These are phyloP conservation scores for Lasiosphaeria miniovina DNA, from an alignment of 495 filamentous ascomycete species.

Conservation along the genomic window DNA sequence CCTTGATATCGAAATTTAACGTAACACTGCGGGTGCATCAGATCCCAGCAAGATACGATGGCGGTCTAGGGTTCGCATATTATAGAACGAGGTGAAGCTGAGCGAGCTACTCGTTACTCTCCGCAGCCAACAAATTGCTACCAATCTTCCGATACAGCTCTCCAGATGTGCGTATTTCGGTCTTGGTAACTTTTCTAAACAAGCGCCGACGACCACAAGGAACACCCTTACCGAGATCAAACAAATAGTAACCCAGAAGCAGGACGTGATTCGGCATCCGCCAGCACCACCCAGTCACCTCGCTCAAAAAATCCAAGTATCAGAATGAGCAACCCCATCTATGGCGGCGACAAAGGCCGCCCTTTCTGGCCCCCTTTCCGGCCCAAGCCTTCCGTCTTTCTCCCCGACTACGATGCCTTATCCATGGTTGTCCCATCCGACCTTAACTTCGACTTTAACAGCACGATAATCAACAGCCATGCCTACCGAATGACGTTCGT, in stretches of 20 bases:
- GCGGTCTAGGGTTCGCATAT: neutral
- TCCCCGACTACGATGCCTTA: neutral
- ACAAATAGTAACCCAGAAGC: slow-evolving; percentile 3
- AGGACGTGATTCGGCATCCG: slow-evolving; percentile 4
- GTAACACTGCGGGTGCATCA: neutral
- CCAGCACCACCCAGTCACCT: neutral
- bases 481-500: slow-evolving; percentile 1
- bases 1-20: slow-evolving; percentile 11
- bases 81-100: slow-evolving; percentile 9
- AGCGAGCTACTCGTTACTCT: slow-evolving; percentile 5
- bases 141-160: slow-evolving; percentile 7
- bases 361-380: too few relatives aligned
- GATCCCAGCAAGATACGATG: slow-evolving; percentile 1
- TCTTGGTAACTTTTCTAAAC: neutral
- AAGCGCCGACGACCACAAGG: neutral
- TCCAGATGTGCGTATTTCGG: slow-evolving; percentile 5
- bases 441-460: slow-evolving; percentile 7
- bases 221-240: slow-evolving; percentile 8
- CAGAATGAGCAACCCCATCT: slow-evolving; percentile 1
- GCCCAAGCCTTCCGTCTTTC: neutral
- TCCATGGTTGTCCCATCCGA: slow-evolving; percentile 7
- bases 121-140: slow-evolving; percentile 5
- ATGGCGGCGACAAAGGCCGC: neutral
- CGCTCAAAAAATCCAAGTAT: slow-evolving; percentile 5
- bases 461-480: slow-evolving; percentile 1